Percentiles rank a stretch among this genome's conserved stretches.
Evolutionary conservation across 176 grass and related monocot genomes (phyloP).

Genomic region (Aegilops sharonensis): DNA sequence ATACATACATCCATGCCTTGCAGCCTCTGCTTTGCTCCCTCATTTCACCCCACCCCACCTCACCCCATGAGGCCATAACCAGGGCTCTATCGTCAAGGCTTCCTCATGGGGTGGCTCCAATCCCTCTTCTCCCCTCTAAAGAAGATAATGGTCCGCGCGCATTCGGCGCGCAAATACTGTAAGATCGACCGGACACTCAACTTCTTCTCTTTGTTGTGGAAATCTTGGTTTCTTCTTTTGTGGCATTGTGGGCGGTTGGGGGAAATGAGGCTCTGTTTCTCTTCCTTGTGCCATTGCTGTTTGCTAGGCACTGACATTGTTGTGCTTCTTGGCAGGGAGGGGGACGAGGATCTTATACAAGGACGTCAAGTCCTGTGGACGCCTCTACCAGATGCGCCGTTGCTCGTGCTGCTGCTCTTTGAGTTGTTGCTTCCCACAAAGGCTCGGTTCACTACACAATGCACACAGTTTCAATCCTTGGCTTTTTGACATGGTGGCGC

Average conservation of each 20-base stretch:
- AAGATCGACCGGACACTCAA: conserved; percentile 8
- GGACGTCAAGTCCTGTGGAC: conserved; percentile 79
- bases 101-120: conserved; percentile 74
- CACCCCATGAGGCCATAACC: conserved; percentile 30
- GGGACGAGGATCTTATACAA: conserved; percentile 79
- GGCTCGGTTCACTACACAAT: too few species aligned
- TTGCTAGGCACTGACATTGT: conserved; percentile 3
- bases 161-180: conserved; percentile 56
- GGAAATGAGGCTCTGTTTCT: background rate
- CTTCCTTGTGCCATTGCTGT: conserved; percentile 2
- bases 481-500: too few species aligned
- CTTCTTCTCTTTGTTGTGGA: background rate
- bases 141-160: conserved; percentile 56
- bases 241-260: background rate
- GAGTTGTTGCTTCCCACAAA: too few species aligned
- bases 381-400: too few species aligned
- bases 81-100: background rate
- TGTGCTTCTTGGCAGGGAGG: conserved; percentile 40
- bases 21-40: background rate
- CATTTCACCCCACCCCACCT: conserved; percentile 1
- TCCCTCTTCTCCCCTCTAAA: conserved; percentile 71
- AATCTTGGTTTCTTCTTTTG: background rate
- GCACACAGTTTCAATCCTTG: too few species aligned
- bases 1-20: background rate
- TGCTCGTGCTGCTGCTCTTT: too few species aligned